These are phyloP conservation scores for Chamaecrista fasciculata DNA, from an alignment of 306 rosid genomes.

Conservation along the genomic window DNA sequence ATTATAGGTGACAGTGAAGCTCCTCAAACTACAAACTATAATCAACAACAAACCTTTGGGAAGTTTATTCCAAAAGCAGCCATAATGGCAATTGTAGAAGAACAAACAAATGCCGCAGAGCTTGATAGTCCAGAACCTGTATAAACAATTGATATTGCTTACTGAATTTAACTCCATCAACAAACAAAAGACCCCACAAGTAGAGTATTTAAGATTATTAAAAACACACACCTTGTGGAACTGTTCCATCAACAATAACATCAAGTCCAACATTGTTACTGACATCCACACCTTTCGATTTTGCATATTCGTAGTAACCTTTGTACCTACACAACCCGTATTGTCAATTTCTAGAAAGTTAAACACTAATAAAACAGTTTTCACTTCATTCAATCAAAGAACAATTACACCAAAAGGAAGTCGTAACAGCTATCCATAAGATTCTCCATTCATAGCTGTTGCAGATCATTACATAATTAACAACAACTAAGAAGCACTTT, in stretches of 20 bases:
- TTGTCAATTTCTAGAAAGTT: slow-evolving; percentile 14
- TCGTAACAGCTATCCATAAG: not conserved
- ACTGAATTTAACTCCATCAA: slow-evolving; percentile 4
- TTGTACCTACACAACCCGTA: slow-evolving; percentile 67
- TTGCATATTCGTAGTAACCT: slow-evolving; percentile 72
- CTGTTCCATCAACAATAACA: slow-evolving; percentile 84
- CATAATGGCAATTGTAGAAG: slow-evolving; percentile 94
- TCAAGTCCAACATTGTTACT: slow-evolving; percentile 81
- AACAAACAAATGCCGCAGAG: slow-evolving; percentile 97
- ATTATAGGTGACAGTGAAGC: not conserved
- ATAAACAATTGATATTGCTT: not conserved
- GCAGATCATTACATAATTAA: not conserved
- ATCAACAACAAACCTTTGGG: slow-evolving; percentile 57
- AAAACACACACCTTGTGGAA: slow-evolving; percentile 70
- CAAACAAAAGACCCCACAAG: slow-evolving; percentile 12
- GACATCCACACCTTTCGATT: slow-evolving; percentile 60
- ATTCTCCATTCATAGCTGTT: not conserved
- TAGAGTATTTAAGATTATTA: slow-evolving; percentile 17
- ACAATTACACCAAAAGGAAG: not conserved
- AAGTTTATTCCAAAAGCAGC: slow-evolving; percentile 79
- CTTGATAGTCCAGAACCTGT: slow-evolving; percentile 97
- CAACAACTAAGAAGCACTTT: not conserved
- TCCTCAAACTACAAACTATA: not conserved
- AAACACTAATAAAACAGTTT: not conserved
- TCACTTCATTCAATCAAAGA: slow-evolving; percentile 2